These are phyloP conservation scores for Coprinopsis marcescibilis DNA, from an alignment of 768 basidiomycete genomes.

Conservation along the genomic window DNA sequence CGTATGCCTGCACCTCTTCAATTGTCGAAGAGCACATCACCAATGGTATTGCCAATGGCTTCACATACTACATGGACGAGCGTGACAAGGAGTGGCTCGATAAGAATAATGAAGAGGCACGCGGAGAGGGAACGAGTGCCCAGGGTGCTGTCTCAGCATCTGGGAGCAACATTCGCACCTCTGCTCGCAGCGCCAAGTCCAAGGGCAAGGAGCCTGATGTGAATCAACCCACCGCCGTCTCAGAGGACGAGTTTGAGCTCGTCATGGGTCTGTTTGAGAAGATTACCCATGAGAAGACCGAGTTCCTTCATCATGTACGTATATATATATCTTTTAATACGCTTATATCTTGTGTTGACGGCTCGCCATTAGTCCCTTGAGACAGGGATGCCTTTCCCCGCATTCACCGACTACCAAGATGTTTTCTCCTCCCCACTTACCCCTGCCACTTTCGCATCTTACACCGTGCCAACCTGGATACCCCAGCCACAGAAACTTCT, in stretches of 20 bases:
- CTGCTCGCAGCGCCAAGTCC: conserved; percentile 65
- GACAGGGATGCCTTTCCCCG: conserved; percentile 63
- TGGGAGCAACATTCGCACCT: conserved; percentile 49
- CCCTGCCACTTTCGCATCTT: conserved; percentile 63
- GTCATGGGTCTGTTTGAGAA: conserved; percentile 95
- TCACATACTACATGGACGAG: conserved; percentile 94
- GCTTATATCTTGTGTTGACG: background rate
- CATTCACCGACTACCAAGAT: conserved; percentile 69
- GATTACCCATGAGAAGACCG: conserved; percentile 82
- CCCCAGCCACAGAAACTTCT: conserved; percentile 58
- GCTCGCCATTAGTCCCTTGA: conserved; percentile 47
- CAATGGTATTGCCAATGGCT: conserved; percentile 62
- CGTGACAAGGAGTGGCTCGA: conserved; percentile 93
- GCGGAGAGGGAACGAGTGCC: conserved; percentile 78
- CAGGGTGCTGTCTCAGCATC: conserved; percentile 60
- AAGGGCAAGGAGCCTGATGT: conserved; percentile 83
- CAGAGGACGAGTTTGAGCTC: conserved; percentile 91
- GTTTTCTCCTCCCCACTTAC: conserved; percentile 56
- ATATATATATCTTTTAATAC: background rate
- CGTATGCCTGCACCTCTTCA: conserved; percentile 77
- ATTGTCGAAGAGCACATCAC: conserved; percentile 74
- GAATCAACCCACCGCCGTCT: conserved; percentile 56
- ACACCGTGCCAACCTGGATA: conserved; percentile 60
- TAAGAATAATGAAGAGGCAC: conserved; percentile 81
- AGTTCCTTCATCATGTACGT: conserved; percentile 86